These are phyloP conservation scores for Condylostoma magnum DNA, from an alignment of 169 alveolate species.

Conservation along the genomic window DNA sequence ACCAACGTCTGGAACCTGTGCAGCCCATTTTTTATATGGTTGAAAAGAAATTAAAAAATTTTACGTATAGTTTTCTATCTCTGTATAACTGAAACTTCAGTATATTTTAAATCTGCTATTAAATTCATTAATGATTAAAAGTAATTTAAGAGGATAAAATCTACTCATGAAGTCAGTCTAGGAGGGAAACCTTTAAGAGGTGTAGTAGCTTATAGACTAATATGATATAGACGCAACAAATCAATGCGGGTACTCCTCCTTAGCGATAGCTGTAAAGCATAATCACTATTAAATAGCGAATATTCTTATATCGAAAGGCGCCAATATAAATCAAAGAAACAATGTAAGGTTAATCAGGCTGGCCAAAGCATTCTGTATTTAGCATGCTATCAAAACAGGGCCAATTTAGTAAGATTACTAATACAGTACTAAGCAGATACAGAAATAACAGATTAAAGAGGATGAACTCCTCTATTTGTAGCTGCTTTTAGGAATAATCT, in stretches of 20 bases:
- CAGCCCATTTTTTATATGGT: too few species aligned
- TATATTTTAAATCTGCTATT: too few species aligned
- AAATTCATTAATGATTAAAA: too few species aligned
- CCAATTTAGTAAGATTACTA: background rate
- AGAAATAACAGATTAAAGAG: background rate
- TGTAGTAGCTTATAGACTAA: background rate
- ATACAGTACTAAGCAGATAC: constrained; percentile 18
- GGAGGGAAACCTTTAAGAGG: background rate
- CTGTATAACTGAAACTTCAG: too few species aligned
- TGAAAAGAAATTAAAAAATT: too few species aligned
- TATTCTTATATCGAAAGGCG: background rate
- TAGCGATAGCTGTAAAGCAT: constrained; percentile 19
- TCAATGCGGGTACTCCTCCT: background rate
- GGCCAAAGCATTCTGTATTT: constrained; percentile 20
- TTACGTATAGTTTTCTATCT: too few species aligned
- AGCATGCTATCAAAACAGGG: background rate
- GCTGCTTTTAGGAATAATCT: background rate
- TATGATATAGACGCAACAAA: background rate
- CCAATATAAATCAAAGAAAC: constrained; percentile 21
- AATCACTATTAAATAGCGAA: background rate
- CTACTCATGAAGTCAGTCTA: background rate
- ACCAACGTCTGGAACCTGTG: too few species aligned
- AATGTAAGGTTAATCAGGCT: constrained; percentile 12
- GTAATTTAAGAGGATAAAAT: too few species aligned
- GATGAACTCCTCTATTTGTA: constrained; percentile 27